Evolutionary conservation across 805 yeast genomes (phyloP).

Genomic region (Kregervanrija pseudodelftensis): DNA sequence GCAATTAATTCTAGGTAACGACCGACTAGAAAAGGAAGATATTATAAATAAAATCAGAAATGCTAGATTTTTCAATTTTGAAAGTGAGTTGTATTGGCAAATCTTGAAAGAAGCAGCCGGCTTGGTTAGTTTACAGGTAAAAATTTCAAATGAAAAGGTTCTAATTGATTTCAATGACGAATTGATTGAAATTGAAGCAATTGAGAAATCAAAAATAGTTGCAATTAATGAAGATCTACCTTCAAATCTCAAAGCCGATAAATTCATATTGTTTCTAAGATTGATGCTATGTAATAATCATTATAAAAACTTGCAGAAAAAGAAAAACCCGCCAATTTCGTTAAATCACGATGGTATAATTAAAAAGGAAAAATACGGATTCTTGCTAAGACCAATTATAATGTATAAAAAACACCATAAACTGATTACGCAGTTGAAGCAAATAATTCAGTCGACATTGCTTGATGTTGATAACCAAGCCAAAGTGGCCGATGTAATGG

Average conservation of each 20-base stretch:
- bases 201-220: slow-evolving; percentile 22
- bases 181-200: slow-evolving; percentile 55
- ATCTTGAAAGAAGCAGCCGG: slow-evolving; percentile 68
- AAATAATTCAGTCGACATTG: slow-evolving; percentile 15
- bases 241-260: slow-evolving; percentile 40
- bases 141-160: slow-evolving; percentile 56
- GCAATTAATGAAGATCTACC: slow-evolving; percentile 14
- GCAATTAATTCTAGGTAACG: neutral
- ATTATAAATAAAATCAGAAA: slow-evolving; percentile 50
- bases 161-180: slow-evolving; percentile 59
- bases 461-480: slow-evolving; percentile 11
- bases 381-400: slow-evolving; percentile 48
- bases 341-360: slow-evolving; percentile 25
- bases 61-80: slow-evolving; percentile 74
- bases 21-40: slow-evolving; percentile 7
- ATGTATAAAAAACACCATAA: slow-evolving; percentile 53
- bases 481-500: slow-evolving; percentile 11
- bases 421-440: slow-evolving; percentile 30
- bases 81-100: slow-evolving; percentile 80
- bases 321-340: slow-evolving; percentile 40
- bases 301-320: slow-evolving; percentile 36
- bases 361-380: slow-evolving; percentile 16
- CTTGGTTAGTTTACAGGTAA: slow-evolving; percentile 62
- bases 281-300: slow-evolving; percentile 57
- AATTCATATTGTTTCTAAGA: slow-evolving; percentile 45